Percentiles rank a stretch among this genome's conserved stretches.
These are phyloP conservation scores for Cytospora chrysosperma DNA, from an alignment of 2,329 filamentous ascomycete genomes.

Conservation along the genomic window DNA sequence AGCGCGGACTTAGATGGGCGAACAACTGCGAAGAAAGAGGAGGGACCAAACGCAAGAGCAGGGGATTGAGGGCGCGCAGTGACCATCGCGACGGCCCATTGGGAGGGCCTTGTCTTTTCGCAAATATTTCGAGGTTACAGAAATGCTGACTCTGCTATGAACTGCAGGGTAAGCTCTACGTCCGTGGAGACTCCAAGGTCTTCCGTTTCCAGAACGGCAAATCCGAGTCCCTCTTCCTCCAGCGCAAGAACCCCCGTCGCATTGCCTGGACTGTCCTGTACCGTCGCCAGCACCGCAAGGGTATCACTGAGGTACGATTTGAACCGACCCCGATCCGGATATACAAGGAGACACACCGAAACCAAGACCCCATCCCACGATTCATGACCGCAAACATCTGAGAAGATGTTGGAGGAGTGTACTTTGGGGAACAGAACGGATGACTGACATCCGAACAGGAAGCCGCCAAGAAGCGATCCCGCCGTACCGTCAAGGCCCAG, in stretches of 20 bases:
- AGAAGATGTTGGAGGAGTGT: neutral
- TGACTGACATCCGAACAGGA: constrained; percentile 66
- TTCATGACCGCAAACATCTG: neutral
- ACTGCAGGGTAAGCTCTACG: constrained; percentile 93
- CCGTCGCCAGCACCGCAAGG: constrained; percentile 99
- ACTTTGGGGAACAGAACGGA: neutral
- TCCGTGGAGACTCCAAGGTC: constrained; percentile 99
- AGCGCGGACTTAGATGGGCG: neutral
- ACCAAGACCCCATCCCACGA: neutral
- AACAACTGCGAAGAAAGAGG: constrained; percentile 13
- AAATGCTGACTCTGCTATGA: constrained; percentile 32
- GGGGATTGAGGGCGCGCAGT: neutral
- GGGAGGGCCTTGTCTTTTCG: neutral
- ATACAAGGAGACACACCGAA: neutral
- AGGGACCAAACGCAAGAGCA: constrained; percentile 1
- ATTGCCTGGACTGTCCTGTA: constrained; percentile 98
- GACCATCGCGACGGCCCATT: neutral
- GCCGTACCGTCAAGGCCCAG: constrained; percentile 97
- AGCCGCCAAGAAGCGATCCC: constrained; percentile 99
- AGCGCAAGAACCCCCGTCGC: constrained; percentile 99
- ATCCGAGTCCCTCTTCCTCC: constrained; percentile 98
- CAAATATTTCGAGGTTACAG: neutral
- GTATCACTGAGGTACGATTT: constrained; percentile 95
- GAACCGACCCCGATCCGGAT: constrained; percentile 20
- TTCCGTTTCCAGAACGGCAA: constrained; percentile 99